Base-by-base conservation (phyloP, 768 basidiomycete genomes). In the Inosperma sp. region DNA sequence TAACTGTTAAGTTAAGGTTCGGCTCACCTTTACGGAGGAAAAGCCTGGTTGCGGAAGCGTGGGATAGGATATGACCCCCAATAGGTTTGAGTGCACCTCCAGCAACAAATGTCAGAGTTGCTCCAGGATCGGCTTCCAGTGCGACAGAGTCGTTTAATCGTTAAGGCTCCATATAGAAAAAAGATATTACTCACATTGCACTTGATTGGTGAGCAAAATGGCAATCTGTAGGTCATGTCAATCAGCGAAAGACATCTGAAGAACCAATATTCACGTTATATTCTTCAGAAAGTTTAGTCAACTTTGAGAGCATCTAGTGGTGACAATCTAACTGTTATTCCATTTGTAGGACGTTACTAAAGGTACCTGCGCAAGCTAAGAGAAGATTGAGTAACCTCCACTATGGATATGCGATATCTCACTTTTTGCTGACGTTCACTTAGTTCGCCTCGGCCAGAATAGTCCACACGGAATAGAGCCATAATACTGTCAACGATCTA, bases 401-500 rank as follows among this genome's bases (percentile, higher is more conserved):
- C 13, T 48, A 33, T 36, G 16, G 7, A 33, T 17, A 25, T 42
- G 17, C 4, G 8, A 45, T 14, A 27, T 12, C 59, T 48, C 30
- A 83, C 88, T 72, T 93, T 93, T 64, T 97, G 94, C 63, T 94
- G 93, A 45, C 93, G 77, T 71, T 94, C 93, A 58, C 92, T 93
- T 33, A 96, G 70, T 65, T 96, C 95, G 25, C 94, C 95, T 72
- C 94, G 75, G 17, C 94, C 94, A 3, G 89, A 90, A 65, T 75
- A 98, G 67, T 98, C 94, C 36, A 93, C 89, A 16, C 93, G 82
- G 67, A 98, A 98, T 5, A 95, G 77, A 23, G 94, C 95, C 91
- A 98, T 95, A 54, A 97, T 94, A 59, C 90, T 93, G 65, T 97
- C 95, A 29, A 97, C 80, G 52, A 97, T 93, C 86, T 95, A 37